Evolutionary conservation across 306 rosid species (phyloP), one percentile per base, ranked within the genome.

Genomic region (Trichosanthes cucumerina): DNA sequence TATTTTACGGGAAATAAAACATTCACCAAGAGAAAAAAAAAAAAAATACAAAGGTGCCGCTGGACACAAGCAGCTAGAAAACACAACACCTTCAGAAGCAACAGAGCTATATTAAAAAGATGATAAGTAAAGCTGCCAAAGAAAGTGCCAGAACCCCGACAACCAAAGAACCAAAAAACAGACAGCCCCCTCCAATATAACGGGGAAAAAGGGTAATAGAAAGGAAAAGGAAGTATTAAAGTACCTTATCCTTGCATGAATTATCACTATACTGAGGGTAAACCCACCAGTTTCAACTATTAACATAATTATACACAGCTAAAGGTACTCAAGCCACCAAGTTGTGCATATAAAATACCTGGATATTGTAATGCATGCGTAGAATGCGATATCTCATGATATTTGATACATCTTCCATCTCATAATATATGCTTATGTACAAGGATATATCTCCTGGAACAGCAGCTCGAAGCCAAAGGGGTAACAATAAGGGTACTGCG

Each of bases 401-500:
- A 76, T 90, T 84, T 65, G 97, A 87, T 84, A 66, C 73, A 80
- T 91, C 96, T 80, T 69, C 93, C 84, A 91, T 89, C 88, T 96
- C 99, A 80, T 96, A 96, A 85, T 96, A 96, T 87, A 96, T 85
- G 87, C 93, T 85, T 60, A 92, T 78, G 79, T 86, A 82, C 84
- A 96, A 84, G 76, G 93, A 88, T 78, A 90, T 84, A 83, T 91
- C 81, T 83, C 99, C 99, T 41, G 97, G 91, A 86, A 83, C 86
- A 79, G 99, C 98, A 78, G 98, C 98, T 78, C 98, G 86, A 85
- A 92, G 84, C 99, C 98, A 96, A 86, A 96, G 97, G 82, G 99
- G 98, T 97, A 97, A 96, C 83, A 81, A 79, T 66, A 91, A 86
- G 54, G 97, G 90, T 76, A 84, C 80, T 81, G 81, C 93, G 3